phyloP scores from a whole-genome alignment of 2,329 filamentous ascomycete genomes.

The Teratosphaeria epicoccoides region DNA sequence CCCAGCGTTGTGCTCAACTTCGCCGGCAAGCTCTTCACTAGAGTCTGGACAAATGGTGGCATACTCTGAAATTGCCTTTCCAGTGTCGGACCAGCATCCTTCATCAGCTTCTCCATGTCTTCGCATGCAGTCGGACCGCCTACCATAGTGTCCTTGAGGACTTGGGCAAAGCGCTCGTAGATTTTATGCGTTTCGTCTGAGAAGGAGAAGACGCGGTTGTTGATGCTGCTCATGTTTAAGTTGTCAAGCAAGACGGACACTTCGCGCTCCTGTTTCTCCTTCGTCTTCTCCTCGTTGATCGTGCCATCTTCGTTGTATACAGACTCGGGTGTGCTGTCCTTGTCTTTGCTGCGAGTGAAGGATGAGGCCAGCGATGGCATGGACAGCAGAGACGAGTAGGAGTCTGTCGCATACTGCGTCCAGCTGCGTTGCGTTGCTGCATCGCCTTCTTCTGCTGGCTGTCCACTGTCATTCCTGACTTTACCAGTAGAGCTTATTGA shows the following conservation, averaged over 20 bases:
- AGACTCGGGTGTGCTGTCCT: constrained; percentile 24
- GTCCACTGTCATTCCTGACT: neutral
- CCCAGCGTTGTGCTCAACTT: constrained; percentile 67
- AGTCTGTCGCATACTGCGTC: constrained; percentile 22
- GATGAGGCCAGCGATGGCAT: constrained; percentile 16
- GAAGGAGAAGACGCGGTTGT: constrained; percentile 76
- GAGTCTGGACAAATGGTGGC: constrained; percentile 69
- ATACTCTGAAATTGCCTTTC: constrained; percentile 56
- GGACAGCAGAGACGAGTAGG: constrained; percentile 14
- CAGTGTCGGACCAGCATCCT: constrained; percentile 52
- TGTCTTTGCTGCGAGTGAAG: constrained; percentile 11
- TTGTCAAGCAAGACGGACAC: constrained; percentile 70
- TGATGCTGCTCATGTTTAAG: constrained; percentile 70
- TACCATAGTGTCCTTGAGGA: constrained; percentile 85
- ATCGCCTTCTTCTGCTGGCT: constrained; percentile 1
- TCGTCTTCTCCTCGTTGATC: constrained; percentile 28
- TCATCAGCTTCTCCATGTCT: constrained; percentile 65
- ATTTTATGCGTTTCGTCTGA: constrained; percentile 76
- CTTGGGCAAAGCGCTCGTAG: constrained; percentile 71
- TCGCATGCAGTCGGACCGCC: constrained; percentile 88
- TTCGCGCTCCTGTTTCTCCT: constrained; percentile 55
- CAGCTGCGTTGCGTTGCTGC: constrained; percentile 15
- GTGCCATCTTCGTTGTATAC: constrained; percentile 28
- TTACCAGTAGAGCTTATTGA: constrained; percentile 7
- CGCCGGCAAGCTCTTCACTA: constrained; percentile 72